Conservation (phyloP, 2,329 filamentous ascomycete genomes). For the Immersiporthe knoxdaviesiana region DNA sequence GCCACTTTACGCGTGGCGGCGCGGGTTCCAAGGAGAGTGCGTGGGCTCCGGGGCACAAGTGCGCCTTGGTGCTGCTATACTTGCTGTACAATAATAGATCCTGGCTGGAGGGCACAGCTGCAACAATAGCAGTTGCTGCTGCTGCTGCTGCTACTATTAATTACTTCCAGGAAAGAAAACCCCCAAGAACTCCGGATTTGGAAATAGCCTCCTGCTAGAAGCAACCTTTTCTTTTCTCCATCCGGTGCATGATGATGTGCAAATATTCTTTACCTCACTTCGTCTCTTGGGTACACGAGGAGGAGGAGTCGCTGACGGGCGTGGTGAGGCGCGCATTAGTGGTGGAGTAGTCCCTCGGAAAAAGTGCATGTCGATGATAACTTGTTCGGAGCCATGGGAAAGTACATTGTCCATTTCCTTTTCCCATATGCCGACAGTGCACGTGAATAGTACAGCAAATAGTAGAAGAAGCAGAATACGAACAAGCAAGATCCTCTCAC, state of each 20-base stretch:
- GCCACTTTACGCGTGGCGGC: slow-evolving; percentile 26
- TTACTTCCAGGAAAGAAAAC: too few species aligned
- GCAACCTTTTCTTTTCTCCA: slow-evolving; percentile 1
- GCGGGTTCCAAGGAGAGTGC: neutral
- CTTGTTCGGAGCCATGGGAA: neutral
- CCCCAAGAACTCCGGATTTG: too few species aligned
- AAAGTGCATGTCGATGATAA: neutral
- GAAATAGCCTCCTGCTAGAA: slow-evolving; percentile 12
- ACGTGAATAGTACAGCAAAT: neutral
- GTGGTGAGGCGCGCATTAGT: slow-evolving; percentile 17
- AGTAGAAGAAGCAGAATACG: slow-evolving; percentile 5
- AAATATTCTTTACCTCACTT: neutral
- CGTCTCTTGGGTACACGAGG: neutral
- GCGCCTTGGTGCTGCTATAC: neutral
- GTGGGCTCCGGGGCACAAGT: neutral
- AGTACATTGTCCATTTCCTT: neutral
- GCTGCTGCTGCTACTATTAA: too few species aligned
- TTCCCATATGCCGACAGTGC: neutral
- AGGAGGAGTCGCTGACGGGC: slow-evolving; percentile 10
- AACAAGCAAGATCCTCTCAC: slow-evolving; percentile 10
- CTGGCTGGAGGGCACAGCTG: neutral
- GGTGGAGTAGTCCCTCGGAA: neutral
- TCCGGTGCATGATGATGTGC: neutral
- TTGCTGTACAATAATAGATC: neutral
- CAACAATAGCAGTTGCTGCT: neutral